phyloP scores from a whole-genome alignment of 1,284 basidiomycete species.

The Heterobasidion irregulare region DNA sequence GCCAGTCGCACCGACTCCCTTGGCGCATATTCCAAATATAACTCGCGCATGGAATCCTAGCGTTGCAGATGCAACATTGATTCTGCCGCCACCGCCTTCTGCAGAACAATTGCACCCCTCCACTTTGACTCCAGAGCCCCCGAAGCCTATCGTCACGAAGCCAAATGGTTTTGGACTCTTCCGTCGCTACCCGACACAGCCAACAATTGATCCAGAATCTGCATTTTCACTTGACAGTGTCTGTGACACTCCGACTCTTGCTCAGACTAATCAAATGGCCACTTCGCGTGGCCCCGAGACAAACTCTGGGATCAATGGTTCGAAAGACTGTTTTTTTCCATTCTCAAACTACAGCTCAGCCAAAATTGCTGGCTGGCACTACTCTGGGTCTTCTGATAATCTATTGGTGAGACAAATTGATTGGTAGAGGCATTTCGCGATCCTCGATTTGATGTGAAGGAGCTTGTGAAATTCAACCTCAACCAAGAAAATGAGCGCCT shows the following conservation, averaged over 20 bases:
- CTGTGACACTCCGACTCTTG: not conserved
- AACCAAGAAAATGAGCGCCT: not conserved
- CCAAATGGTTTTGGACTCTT: not conserved
- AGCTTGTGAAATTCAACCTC: not conserved
- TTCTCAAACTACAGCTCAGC: not conserved
- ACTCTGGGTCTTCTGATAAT: not conserved
- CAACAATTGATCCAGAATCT: not conserved
- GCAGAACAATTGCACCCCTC: not conserved
- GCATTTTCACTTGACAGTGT: not conserved
- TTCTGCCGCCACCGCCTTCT: not conserved
- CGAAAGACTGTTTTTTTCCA: not conserved
- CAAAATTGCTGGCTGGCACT: not conserved
- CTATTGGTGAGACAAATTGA: not conserved
- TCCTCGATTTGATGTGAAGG: not conserved
- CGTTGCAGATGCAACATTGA: not conserved
- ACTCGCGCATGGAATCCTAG: too few species aligned
- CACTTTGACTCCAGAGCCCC: not conserved
- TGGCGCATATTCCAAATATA: not conserved
- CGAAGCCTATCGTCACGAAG: not conserved
- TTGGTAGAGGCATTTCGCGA: not conserved
- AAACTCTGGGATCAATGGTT: not conserved
- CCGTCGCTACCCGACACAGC: not conserved
- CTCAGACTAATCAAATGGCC: not conserved
- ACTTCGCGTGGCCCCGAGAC: too few species aligned
- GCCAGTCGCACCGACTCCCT: not conserved